A percentile compares a stretch with the other conserved stretches of the same genome.
These are phyloP conservation scores for Phytophthora podocarpi DNA, from an alignment of 352 stramenopile genomes.

Conservation along the genomic window DNA sequence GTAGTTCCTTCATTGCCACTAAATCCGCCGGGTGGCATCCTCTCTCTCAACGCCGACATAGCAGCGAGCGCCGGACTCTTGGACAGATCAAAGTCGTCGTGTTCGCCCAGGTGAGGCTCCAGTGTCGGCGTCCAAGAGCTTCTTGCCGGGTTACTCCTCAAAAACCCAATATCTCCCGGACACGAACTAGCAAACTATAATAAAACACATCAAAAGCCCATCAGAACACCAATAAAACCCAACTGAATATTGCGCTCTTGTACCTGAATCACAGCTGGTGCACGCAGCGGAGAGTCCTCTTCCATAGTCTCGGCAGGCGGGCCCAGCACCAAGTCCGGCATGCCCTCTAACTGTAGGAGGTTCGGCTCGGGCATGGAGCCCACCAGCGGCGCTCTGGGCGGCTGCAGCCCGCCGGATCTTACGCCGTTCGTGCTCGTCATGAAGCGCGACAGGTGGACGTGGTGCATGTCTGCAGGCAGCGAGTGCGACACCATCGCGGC, in stretches of 20 bases:
- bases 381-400: slow-evolving; percentile 57
- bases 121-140: slow-evolving; percentile 48
- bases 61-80: slow-evolving; percentile 69
- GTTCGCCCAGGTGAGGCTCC: slow-evolving; percentile 24
- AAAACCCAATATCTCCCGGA: slow-evolving; percentile 66
- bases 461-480: slow-evolving; percentile 61
- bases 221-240: slow-evolving; percentile 6
- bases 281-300: slow-evolving; percentile 31
- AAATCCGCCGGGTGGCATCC: slow-evolving; percentile 19
- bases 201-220: slow-evolving; percentile 9
- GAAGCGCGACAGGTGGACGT: slow-evolving; percentile 44
- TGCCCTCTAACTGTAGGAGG: slow-evolving; percentile 53
- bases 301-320: slow-evolving; percentile 39
- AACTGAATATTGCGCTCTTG: not conserved
- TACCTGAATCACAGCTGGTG: slow-evolving; percentile 59
- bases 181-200: slow-evolving; percentile 72
- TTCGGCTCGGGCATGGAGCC: slow-evolving; percentile 69
- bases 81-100: slow-evolving; percentile 74
- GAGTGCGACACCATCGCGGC: slow-evolving; percentile 55
- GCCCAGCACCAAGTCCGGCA: slow-evolving; percentile 66
- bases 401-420: slow-evolving; percentile 39
- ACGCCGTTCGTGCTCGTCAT: slow-evolving; percentile 26
- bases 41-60: slow-evolving; percentile 66
- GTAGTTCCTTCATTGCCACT: slow-evolving; percentile 12
- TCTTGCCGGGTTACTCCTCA: slow-evolving; percentile 43